These are phyloP conservation scores for Zymoseptoria passerinii DNA, from an alignment of 2,329 filamentous ascomycete species.

Conservation along the genomic window DNA sequence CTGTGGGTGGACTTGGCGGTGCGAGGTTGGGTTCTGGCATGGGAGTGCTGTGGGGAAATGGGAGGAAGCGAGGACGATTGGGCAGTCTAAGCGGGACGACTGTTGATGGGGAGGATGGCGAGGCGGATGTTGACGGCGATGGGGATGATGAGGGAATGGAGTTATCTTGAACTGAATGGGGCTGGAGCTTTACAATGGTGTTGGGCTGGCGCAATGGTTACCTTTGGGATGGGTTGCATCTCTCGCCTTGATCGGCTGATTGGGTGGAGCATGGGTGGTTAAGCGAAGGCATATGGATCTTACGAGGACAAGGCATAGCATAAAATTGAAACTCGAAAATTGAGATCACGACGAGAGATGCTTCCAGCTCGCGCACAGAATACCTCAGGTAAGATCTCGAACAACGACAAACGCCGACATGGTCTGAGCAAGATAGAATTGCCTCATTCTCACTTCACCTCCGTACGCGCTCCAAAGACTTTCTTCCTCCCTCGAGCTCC, in stretches of 20 bases:
- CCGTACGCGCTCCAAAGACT: too few relatives aligned
- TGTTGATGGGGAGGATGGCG: conserved; percentile 35
- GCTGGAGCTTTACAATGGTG: background rate
- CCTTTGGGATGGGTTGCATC: background rate
- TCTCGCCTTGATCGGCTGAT: background rate
- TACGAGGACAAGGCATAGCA: background rate
- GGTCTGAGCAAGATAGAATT: too few relatives aligned
- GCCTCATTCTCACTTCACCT: too few relatives aligned
- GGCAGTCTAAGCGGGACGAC: conserved; percentile 36
- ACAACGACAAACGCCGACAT: too few relatives aligned
- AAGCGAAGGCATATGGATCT: background rate
- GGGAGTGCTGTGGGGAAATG: conserved; percentile 26
- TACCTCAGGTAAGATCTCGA: too few relatives aligned
- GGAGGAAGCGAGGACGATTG: conserved; percentile 38
- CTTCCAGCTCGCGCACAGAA: too few relatives aligned
- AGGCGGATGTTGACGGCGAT: conserved; percentile 23
- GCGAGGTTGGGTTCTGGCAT: conserved; percentile 38
- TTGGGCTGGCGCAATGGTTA: background rate
- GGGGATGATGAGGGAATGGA: conserved; percentile 29
- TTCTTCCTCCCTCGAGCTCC: too few relatives aligned
- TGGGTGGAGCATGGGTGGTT: background rate
- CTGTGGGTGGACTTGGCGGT: conserved; percentile 46
- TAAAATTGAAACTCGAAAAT: background rate
- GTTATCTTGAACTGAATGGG: conserved; percentile 9
- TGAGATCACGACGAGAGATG: too few relatives aligned